phyloP scores from a whole-genome alignment of 73 alveolate genomes.

The Paraurostyla sp. region DNA sequence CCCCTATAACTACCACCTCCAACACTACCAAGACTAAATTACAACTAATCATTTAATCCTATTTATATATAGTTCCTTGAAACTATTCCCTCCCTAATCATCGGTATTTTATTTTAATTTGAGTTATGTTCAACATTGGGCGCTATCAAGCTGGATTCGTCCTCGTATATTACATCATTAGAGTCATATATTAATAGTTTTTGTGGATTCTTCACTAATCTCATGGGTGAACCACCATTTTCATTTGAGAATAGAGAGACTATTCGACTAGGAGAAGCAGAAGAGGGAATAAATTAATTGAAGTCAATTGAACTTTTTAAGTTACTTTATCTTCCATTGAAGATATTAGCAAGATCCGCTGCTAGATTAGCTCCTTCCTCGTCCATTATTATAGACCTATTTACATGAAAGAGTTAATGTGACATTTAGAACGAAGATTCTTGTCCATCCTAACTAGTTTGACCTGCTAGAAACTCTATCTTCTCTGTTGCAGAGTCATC shows the following conservation, averaged over 20 bases:
- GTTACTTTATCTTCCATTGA: background rate
- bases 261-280: too few species aligned
- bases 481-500: conserved; percentile 20
- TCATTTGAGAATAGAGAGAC: background rate
- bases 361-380: conserved; percentile 9
- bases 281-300: too few species aligned
- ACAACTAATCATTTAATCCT: too few species aligned
- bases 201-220: background rate
- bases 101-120: too few species aligned
- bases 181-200: background rate
- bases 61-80: too few species aligned
- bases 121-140: too few species aligned
- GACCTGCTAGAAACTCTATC: conserved; percentile 24
- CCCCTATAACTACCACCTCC: too few species aligned
- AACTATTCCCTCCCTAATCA: too few species aligned
- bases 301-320: background rate
- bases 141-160: background rate
- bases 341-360: too few species aligned
- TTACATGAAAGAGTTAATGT: conserved; percentile 2
- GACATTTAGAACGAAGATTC: conserved; percentile 21
- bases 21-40: too few species aligned
- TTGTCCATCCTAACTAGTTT: conserved; percentile 30
- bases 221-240: background rate
- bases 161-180: conserved; percentile 40
- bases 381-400: background rate